Percentiles rank a stretch among this genome's conserved stretches.
Evolutionary conservation across 441 rosid species (phyloP).

Genomic region (Capsella rubella): DNA sequence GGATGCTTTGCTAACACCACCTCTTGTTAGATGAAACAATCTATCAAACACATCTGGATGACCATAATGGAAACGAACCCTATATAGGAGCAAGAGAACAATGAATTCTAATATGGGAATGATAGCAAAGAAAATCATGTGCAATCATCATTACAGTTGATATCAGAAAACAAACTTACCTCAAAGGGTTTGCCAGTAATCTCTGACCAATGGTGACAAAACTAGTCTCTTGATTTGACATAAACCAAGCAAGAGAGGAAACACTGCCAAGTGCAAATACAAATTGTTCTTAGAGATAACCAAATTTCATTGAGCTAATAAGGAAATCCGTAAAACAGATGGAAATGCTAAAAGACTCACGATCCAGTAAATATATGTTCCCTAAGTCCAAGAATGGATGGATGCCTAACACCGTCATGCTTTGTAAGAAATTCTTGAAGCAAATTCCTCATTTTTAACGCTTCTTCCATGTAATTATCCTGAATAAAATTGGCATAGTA

Average conservation of each 20-base stretch:
- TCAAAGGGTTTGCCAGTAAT: conserved; percentile 94
- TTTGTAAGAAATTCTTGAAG: conserved; percentile 93
- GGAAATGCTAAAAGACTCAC: conserved; percentile 50
- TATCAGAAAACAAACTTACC: conserved; percentile 57
- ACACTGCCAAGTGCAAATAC: conserved; percentile 66
- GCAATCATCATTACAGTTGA: conserved; percentile 33
- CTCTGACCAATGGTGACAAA: conserved; percentile 99
- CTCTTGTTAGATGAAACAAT: conserved; percentile 97
- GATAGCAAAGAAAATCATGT: conserved; percentile 4
- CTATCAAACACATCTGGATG: conserved; percentile 99
- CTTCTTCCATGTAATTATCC: conserved; percentile 99
- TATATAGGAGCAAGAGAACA: conserved; percentile 44
- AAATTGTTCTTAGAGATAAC: conserved; percentile 33
- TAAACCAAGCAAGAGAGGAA: conserved; percentile 99
- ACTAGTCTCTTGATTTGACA: conserved; percentile 99
- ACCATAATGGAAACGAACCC: conserved; percentile 99
- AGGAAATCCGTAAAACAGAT: conserved; percentile 2
- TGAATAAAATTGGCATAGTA: conserved; percentile 40
- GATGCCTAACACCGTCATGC: conserved; percentile 94
- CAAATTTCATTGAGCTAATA: conserved; percentile 4
- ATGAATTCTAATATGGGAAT: conserved; percentile 1
- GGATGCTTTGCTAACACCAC: conserved; percentile 99
- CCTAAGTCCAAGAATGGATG: conserved; percentile 97
- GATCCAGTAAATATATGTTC: conserved; percentile 99
- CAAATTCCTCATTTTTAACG: conserved; percentile 97